These are phyloP conservation scores for Pyropia haitanensis DNA, from an alignment of 23 red algal species.

Conservation along the genomic window DNA sequence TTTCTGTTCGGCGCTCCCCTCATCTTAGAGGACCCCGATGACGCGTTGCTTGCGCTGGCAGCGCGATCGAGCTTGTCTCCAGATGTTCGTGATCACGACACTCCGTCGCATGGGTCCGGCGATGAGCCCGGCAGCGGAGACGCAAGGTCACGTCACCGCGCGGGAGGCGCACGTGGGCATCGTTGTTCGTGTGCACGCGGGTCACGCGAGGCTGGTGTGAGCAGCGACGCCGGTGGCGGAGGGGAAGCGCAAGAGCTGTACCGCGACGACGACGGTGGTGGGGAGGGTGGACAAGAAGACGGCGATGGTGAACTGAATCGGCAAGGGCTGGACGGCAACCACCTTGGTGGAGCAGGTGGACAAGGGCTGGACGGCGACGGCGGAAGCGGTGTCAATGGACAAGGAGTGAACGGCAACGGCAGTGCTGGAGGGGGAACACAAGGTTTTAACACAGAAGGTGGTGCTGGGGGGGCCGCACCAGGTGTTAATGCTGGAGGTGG, in stretches of 20 bases:
- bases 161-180: no score
- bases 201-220: no score
- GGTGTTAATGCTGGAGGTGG: conserved; percentile 1
- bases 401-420: not conserved
- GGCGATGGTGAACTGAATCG: not conserved
- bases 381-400: not conserved
- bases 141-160: no score
- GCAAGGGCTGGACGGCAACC: not conserved
- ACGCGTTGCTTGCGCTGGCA: no score
- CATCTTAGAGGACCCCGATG: no score
- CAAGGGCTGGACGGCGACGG: not conserved
- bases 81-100: no score
- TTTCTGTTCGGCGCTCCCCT: no score
- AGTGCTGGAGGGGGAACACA: not conserved
- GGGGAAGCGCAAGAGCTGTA: not conserved
- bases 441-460: not conserved
- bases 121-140: no score
- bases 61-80: no score
- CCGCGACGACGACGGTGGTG: not conserved
- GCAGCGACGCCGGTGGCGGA: no score
- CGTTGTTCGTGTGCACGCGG: no score
- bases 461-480: not conserved
- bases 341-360: not conserved
- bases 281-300: not conserved
- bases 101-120: no score